A percentile compares a stretch with the other conserved stretches of the same genome.
Evolutionary conservation across 805 yeast species (phyloP).

Genomic region (Metschnikowia sp.): DNA sequence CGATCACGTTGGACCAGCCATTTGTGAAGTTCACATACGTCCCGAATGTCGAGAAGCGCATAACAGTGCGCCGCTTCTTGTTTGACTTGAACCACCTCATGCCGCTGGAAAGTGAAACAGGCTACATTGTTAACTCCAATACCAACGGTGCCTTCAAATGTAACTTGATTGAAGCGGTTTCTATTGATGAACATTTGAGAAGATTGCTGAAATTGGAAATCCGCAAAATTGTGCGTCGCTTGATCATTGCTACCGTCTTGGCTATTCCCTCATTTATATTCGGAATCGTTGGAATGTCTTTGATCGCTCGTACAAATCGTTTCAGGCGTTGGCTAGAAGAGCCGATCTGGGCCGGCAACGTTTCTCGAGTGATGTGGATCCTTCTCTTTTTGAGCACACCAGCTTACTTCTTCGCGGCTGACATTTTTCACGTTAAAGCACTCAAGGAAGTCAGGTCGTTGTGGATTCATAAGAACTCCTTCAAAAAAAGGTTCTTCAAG

Average conservation of each 20-base stretch:
- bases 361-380: constrained; percentile 61
- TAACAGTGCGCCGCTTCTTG: constrained; percentile 56
- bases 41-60: constrained; percentile 43
- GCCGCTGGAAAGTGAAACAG: constrained; percentile 22
- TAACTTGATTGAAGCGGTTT: constrained; percentile 48
- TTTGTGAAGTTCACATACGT: constrained; percentile 61
- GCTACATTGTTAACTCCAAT: constrained; percentile 18
- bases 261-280: constrained; percentile 68
- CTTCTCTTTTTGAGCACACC: constrained; percentile 65
- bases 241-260: constrained; percentile 47
- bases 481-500: constrained; percentile 53
- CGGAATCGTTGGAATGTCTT: constrained; percentile 68
- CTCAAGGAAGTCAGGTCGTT: constrained; percentile 53
- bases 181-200: constrained; percentile 63
- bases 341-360: constrained; percentile 63
- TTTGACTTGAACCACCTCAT: constrained; percentile 45
- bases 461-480: constrained; percentile 55
- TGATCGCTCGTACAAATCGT: constrained; percentile 40
- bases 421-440: constrained; percentile 67
- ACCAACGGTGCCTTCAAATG: constrained; percentile 42
- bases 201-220: constrained; percentile 49
- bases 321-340: constrained; percentile 54
- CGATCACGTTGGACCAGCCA: constrained; percentile 54
- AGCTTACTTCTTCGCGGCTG: constrained; percentile 71
- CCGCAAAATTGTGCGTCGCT: constrained; percentile 40